These are phyloP conservation scores for Ophiocordyceps camponoti-leonardi DNA, from an alignment of 2,329 filamentous ascomycete genomes.

Conservation along the genomic window DNA sequence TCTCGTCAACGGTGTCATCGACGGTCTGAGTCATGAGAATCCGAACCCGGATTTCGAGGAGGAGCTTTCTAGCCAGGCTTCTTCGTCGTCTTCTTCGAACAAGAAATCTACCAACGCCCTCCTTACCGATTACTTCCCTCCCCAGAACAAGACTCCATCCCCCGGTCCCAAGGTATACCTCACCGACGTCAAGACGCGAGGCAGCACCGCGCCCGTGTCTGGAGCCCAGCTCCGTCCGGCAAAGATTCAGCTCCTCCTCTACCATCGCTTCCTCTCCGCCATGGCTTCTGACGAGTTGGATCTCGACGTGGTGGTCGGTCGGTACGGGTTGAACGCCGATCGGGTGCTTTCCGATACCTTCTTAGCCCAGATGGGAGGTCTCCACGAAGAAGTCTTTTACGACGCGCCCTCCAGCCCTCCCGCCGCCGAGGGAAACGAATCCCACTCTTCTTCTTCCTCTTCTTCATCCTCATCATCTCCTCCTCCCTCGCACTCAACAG, in stretches of 20 bases:
- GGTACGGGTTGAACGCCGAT: conserved; percentile 52
- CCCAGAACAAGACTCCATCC: conserved; percentile 4
- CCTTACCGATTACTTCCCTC: conserved; percentile 23
- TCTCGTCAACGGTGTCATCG: conserved; percentile 78
- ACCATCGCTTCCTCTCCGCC: conserved; percentile 66
- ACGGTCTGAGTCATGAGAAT: conserved; percentile 63
- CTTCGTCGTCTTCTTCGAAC: neutral
- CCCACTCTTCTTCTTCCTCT: too few relatives aligned
- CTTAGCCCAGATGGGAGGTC: conserved; percentile 51
- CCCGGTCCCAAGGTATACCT: conserved; percentile 41
- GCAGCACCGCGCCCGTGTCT: conserved; percentile 44
- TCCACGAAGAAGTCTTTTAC: conserved; percentile 50
- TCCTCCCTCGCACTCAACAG: neutral
- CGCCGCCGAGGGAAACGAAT: neutral
- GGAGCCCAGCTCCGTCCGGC: conserved; percentile 56
- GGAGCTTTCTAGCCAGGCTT: conserved; percentile 24
- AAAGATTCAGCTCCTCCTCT: conserved; percentile 76
- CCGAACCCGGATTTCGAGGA: conserved; percentile 56
- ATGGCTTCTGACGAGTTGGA: conserved; percentile 57
- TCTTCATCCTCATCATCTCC: too few relatives aligned
- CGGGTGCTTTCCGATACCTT: conserved; percentile 62
- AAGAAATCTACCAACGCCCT: conserved; percentile 14
- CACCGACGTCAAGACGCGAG: conserved; percentile 76
- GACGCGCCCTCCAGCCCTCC: conserved; percentile 24
- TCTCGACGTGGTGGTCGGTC: conserved; percentile 48